Conservation (phyloP, 768 basidiomycete genomes). For the Suillus fuscotomentosus region DNA sequence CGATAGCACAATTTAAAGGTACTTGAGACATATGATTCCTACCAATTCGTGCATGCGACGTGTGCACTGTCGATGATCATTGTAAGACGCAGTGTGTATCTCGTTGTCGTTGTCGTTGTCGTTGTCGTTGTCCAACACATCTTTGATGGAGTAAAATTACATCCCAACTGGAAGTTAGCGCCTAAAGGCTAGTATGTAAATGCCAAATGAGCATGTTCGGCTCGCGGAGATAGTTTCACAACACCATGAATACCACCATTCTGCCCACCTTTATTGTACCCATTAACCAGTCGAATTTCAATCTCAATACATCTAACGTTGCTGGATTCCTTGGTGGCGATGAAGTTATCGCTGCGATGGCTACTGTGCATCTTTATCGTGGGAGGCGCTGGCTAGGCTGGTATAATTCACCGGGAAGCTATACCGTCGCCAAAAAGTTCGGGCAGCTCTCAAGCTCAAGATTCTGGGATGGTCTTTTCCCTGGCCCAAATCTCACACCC, state of each 20-base stretch:
- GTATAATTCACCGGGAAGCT: constrained; percentile 36
- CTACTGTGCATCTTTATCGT: constrained; percentile 31
- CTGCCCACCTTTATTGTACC: neutral
- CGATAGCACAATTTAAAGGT: constrained; percentile 63
- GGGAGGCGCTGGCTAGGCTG: constrained; percentile 36
- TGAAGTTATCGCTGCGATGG: constrained; percentile 34
- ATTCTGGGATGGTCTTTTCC: constrained; percentile 25
- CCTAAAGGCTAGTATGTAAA: neutral
- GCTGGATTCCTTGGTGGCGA: constrained; percentile 36
- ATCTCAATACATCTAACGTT: constrained; percentile 28
- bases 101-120: neutral
- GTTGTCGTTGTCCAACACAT: neutral
- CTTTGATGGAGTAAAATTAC: neutral
- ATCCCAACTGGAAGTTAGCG: neutral
- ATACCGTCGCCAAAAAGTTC: constrained; percentile 30
- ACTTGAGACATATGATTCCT: constrained; percentile 58
- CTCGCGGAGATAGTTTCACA: neutral
- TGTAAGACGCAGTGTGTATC: neutral
- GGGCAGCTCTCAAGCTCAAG: constrained; percentile 24
- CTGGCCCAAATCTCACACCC: constrained; percentile 18
- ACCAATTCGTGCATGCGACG: neutral
- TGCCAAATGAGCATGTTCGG: neutral
- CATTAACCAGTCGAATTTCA: constrained; percentile 9
- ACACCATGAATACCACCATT: neutral
- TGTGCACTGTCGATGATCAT: neutral